Conservation (phyloP, 176 grass and related monocot genomes). For the Oryza glaberrima region DNA sequence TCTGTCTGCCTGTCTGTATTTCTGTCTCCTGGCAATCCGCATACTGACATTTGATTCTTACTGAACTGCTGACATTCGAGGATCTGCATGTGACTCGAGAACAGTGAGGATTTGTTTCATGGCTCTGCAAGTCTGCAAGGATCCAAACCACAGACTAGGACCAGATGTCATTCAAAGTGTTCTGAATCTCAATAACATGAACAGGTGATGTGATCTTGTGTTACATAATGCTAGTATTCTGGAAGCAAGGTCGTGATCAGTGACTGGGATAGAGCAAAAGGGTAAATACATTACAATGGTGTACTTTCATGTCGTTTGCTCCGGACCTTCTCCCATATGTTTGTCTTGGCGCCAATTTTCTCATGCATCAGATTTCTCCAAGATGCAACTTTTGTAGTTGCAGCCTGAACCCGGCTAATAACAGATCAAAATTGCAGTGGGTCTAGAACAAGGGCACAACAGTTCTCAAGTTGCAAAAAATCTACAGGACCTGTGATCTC, state of each 20-base stretch:
- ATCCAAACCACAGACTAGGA: not conserved
- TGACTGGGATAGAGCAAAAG: not conserved
- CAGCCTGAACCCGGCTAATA: too few relatives aligned
- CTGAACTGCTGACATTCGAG: not conserved
- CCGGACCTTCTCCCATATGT: not conserved
- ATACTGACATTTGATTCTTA: not conserved
- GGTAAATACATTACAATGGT: not conserved
- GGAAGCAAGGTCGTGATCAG: too few relatives aligned
- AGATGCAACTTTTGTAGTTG: not conserved
- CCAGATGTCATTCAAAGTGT: not conserved
- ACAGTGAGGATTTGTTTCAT: not conserved
- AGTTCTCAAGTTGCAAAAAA: not conserved
- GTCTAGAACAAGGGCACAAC: not conserved
- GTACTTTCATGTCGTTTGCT: not conserved
- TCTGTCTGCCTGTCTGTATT: not conserved
- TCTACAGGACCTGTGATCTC: not conserved
- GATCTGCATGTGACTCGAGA: not conserved
- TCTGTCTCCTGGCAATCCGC: constrained; percentile 4
- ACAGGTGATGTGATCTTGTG: constrained; percentile 18
- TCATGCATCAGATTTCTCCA: not conserved
- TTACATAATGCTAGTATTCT: not conserved
- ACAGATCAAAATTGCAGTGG: not conserved
- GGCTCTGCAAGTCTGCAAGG: not conserved
- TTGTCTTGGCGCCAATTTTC: not conserved
- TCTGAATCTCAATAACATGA: not conserved